Evolutionary conservation across 257 asterid genomes (phyloP).

Genomic region (Phtheirospermum japonicum): DNA sequence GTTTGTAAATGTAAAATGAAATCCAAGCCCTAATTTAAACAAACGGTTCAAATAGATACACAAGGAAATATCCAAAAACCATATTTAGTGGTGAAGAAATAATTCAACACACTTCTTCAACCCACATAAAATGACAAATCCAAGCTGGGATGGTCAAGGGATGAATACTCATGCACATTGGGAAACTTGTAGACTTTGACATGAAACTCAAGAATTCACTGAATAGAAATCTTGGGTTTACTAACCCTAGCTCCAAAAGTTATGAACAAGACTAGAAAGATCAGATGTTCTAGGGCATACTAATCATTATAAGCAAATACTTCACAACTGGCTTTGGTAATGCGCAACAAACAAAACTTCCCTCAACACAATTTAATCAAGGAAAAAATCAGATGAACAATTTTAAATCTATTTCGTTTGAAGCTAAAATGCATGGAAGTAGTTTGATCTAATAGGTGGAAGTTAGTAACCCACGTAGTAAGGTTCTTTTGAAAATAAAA

Average conservation of each 20-base stretch:
- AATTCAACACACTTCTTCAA: constrained; percentile 1
- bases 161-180: constrained; percentile 9
- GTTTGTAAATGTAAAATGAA: constrained; percentile 15
- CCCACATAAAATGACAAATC: constrained; percentile 10
- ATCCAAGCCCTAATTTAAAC: constrained; percentile 11
- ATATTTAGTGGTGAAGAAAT: constrained; percentile 14
- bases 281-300: constrained; percentile 14
- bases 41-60: constrained; percentile 2
- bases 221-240: constrained; percentile 11
- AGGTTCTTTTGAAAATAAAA: background rate
- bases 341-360: constrained; percentile 11
- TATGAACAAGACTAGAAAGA: constrained; percentile 18
- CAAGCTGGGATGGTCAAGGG: constrained; percentile 21
- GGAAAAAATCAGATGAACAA: constrained; percentile 16
- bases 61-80: constrained; percentile 1
- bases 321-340: constrained; percentile 6
- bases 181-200: constrained; percentile 14
- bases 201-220: constrained; percentile 14
- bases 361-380: background rate
- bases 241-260: constrained; percentile 8
- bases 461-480: background rate
- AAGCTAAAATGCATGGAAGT: constrained; percentile 10
- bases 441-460: constrained; percentile 13
- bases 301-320: constrained; percentile 1
- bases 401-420: background rate